phyloP scores from a whole-genome alignment of 2,329 filamentous ascomycete species.

The Trichoderma atroviride region DNA sequence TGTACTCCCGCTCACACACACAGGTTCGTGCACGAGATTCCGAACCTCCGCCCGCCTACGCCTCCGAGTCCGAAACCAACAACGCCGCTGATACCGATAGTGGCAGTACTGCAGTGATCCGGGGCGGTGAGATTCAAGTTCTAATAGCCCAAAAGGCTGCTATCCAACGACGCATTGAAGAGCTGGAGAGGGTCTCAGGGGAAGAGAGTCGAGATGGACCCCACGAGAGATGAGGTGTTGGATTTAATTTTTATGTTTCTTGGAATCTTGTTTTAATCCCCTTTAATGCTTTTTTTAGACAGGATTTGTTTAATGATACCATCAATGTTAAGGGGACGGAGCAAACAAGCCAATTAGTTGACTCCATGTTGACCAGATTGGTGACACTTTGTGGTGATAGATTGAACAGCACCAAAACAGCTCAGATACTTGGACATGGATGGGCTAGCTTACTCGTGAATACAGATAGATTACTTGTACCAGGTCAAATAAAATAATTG shows the following conservation, averaged over 20 bases:
- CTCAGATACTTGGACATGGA: not conserved
- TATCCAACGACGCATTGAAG: slow-evolving; percentile 42
- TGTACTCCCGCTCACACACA: slow-evolving; percentile 11
- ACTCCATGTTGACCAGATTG: not conserved
- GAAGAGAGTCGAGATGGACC: slow-evolving; percentile 3
- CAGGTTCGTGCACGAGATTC: slow-evolving; percentile 21
- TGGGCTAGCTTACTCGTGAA: not conserved
- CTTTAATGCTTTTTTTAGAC: not conserved
- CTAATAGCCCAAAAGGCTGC: slow-evolving; percentile 41
- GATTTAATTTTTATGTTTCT: too few relatives aligned
- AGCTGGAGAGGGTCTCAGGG: slow-evolving; percentile 34
- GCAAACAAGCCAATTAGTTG: not conserved
- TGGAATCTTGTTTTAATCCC: not conserved
- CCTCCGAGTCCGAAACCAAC: slow-evolving; percentile 33
- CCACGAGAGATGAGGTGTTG: not conserved
- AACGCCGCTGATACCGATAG: slow-evolving; percentile 33
- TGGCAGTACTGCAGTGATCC: slow-evolving; percentile 27
- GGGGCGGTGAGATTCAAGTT: slow-evolving; percentile 39
- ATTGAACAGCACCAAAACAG: not conserved
- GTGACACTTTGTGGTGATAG: not conserved
- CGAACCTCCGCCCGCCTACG: slow-evolving; percentile 41
- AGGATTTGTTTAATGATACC: slow-evolving; percentile 15
- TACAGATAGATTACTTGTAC: not conserved
- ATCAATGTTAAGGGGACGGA: not conserved
- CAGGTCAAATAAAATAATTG: not conserved